Evolutionary conservation across 78 protist species (phyloP).

Genomic region (Goniomonas avonlea): DNA sequence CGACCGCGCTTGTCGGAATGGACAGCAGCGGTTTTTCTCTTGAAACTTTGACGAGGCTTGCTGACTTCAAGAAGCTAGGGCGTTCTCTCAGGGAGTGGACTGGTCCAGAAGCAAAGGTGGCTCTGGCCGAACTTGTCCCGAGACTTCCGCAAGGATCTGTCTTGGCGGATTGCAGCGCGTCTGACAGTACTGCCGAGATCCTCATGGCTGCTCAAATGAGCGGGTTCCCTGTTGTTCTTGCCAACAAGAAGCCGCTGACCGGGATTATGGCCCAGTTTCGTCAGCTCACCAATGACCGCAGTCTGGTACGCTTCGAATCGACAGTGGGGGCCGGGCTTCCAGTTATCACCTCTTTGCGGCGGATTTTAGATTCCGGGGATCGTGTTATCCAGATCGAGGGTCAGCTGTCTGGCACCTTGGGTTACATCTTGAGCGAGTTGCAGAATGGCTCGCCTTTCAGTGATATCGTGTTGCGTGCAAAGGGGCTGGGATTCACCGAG

Average conservation of each 20-base stretch:
- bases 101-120: no score
- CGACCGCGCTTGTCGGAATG: no score
- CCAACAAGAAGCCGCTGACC: background rate
- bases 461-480: slow-evolving; percentile 15
- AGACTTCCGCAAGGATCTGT: background rate
- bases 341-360: background rate
- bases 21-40: no score
- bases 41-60: no score
- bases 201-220: background rate
- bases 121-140: no score
- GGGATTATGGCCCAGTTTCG: no score
- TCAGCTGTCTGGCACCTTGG: slow-evolving; percentile 31
- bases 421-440: slow-evolving; percentile 30
- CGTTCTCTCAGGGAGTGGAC: no score
- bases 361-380: background rate
- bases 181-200: background rate
- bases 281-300: no score
- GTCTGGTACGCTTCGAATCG: no score
- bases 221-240: background rate
- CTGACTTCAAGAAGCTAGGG: no score
- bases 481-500: slow-evolving; percentile 56
- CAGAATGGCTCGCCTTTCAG: slow-evolving; percentile 6
- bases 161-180: background rate
- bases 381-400: slow-evolving; percentile 15
- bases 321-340: slow-evolving; percentile 45